Conservation (phyloP, 495 filamentous ascomycete species). For the Parmelia sp. region DNA sequence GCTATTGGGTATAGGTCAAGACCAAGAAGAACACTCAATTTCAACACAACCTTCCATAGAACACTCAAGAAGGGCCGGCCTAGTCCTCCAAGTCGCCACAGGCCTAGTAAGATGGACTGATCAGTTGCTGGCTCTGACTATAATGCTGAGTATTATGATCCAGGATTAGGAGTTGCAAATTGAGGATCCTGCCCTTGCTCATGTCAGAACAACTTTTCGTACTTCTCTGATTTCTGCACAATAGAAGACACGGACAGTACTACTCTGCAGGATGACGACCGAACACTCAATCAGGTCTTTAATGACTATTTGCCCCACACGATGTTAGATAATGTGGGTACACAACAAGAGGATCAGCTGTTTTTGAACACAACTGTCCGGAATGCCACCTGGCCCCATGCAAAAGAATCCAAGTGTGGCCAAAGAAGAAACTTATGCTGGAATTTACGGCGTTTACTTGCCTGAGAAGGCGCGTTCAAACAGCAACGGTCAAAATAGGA, state of each 20-base stretch:
- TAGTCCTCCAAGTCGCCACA: background rate
- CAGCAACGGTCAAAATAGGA: background rate
- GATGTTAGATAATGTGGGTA: background rate
- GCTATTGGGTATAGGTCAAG: background rate
- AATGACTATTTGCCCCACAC: background rate
- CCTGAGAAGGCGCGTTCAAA: background rate
- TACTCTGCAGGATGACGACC: background rate
- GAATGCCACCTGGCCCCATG: background rate
- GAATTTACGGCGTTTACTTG: background rate
- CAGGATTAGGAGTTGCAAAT: background rate
- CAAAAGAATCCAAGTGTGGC: background rate
- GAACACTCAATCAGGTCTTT: background rate
- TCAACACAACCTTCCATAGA: background rate
- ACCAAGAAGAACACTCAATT: background rate
- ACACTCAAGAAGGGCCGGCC: background rate
- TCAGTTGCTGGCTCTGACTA: background rate
- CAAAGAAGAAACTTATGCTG: background rate
- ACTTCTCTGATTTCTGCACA: background rate
- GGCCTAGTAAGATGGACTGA: background rate
- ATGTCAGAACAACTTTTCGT: background rate
- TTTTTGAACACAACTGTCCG: background rate
- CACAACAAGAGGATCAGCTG: background rate
- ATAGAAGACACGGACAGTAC: background rate
- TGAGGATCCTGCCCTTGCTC: background rate
- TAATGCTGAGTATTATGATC: background rate